Evolutionary conservation across 495 filamentous ascomycete genomes (phyloP), one percentile per base, ranked within the genome.

Genomic region (Penicillium steckii): DNA sequence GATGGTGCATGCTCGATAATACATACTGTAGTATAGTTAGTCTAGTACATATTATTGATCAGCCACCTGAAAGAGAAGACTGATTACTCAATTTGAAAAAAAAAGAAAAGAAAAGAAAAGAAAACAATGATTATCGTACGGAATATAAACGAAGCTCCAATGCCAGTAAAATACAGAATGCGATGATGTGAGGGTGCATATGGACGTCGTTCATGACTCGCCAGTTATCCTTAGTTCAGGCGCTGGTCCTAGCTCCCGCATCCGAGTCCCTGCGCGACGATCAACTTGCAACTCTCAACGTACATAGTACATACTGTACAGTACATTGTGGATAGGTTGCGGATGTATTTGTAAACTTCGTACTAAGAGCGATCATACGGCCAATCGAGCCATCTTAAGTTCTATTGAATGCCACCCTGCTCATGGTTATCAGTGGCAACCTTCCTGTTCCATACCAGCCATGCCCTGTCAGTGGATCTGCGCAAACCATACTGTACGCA

Each of bases 191-290:
- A 37, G 18, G 33, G 33, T 37, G 33, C 33, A 37, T 37, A 37
- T 37, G 33, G 33, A 15, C 13, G n/a, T 15, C 13, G 15, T 15
- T 37, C 33, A 37, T 37, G 2, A 37, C 33, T 37, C 33, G 33
- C 33, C 15, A 37, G 21, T 6, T 41, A 21, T 41, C n/a, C n/a
- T n/a, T n/a, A n/a, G n/a, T n/a, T n/a, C n/a, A 41, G 38, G 19
- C 18, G 19, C 38, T 41, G 38, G 38, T 41, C 38, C 38, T 22
- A 41, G 38, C 38, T 41, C 38, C 38, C 38, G 38, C 38, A 41
- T 23, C 10, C 13, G 38, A 41, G 21, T 41, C 38, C 38, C 38
- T 41, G 38, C 38, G 38, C 38, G 38, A 9, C 38, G 38, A 41
- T 41, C 38, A 41, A 23, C 38, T n/a, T n/a, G n/a, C n/a, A n/a